Percentiles rank a stretch among this genome's conserved stretches.
These are phyloP conservation scores for Skeletonema marinoi DNA, from an alignment of 108 stramenopile genomes.

Conservation along the genomic window DNA sequence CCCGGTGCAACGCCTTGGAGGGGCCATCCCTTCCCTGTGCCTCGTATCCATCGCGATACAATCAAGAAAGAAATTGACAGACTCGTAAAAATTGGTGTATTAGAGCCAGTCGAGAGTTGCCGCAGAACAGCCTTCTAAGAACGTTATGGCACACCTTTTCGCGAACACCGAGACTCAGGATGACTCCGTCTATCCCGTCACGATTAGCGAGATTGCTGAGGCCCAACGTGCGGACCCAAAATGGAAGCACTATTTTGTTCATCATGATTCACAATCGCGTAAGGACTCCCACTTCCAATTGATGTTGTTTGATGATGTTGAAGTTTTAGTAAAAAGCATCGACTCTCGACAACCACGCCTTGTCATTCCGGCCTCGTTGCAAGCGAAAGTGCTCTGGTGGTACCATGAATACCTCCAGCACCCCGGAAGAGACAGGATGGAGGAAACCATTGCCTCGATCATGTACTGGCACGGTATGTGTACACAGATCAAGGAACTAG, in stretches of 20 bases:
- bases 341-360: not conserved
- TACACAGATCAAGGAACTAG: not conserved
- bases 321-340: not conserved
- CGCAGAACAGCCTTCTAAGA: no score
- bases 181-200: no score
- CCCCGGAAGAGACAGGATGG: slow-evolving; percentile 7
- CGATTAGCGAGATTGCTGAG: no score
- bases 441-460: slow-evolving; percentile 8
- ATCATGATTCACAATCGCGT: no score
- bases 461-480: slow-evolving; percentile 5
- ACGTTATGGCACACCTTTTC: no score
- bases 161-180: no score
- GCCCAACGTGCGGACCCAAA: no score
- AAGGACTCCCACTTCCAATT: no score
- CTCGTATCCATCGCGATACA: not conserved
- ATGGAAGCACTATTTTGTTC: no score
- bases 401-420: slow-evolving; percentile 38
- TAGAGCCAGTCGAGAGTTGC: not conserved
- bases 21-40: not conserved
- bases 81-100: slow-evolving; percentile 13
- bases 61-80: slow-evolving; percentile 13
- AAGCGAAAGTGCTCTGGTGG: not conserved
- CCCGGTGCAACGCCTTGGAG: not conserved
- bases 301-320: no score
- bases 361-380: not conserved